Evolutionary conservation across 352 stramenopile genomes (phyloP), one percentile per base, ranked within the genome.

Genomic region (Pythium rhizo-oryzae): DNA sequence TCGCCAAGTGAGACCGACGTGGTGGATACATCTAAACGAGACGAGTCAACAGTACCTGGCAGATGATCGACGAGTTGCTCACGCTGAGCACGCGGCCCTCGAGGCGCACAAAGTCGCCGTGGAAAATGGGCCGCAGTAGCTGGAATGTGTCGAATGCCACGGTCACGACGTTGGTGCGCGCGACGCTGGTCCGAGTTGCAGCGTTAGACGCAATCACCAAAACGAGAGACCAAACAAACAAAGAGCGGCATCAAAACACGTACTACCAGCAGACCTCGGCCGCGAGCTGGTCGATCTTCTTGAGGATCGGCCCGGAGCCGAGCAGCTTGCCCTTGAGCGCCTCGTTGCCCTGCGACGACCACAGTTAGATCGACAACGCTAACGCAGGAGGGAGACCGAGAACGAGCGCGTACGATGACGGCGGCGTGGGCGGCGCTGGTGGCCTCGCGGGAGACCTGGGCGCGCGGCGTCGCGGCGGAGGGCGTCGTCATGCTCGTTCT

Each of bases 121-220:
- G 74, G 60, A 69, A 81, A 41, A 83, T 69, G 8, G 76, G 74
- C 3, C 69, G 76, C 25, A 76, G 59, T 52, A 72, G 23, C 52
- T 71, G 69, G 67, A 83, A 79, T 73, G 76, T 78, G 63, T 83
- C 76, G 71, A 83, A 83, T 37, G 76, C 73, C 43, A 80, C 76
- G 3, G 76, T 80, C 62, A 83, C 76, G 41, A 77, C 71, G 9
- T 65, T 65, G 55, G 61, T 70, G 18, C 61, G 70, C 19, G 74
- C 68, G 43, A 83, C 71, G 2, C 76, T 82, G 25, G 5, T 1
- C 11, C 21, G 21, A 54, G n/a, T 4, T 13, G 9, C n/a, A 18
- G n/a, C 1, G n/a, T 55, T 39, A 55, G 49, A 55, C 51, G 28
- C 19, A 54, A 54, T 0, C 0, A 19, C 15, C n/a, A 13, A n/a